A percentile compares a stretch with the other conserved stretches of the same genome.
These are phyloP conservation scores for Hanseniaspora vineae DNA, from an alignment of 805 yeast genomes.

Conservation along the genomic window DNA sequence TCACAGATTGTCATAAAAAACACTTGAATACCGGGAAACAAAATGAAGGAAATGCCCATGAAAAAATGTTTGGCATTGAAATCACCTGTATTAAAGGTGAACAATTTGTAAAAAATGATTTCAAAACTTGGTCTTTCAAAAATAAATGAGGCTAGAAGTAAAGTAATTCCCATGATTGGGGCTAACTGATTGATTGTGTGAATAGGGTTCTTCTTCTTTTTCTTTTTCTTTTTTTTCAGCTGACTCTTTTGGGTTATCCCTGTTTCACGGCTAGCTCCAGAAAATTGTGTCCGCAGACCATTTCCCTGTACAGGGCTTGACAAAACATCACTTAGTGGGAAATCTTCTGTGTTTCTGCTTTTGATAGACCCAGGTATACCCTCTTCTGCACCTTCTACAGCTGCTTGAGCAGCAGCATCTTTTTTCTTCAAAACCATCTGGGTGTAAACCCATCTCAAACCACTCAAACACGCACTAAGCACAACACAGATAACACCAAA, in stretches of 20 bases:
- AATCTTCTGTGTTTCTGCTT: too few relatives aligned
- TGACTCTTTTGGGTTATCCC: not conserved
- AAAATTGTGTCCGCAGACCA: too few relatives aligned
- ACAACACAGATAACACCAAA: constrained; percentile 68
- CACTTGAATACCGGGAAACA: constrained; percentile 78
- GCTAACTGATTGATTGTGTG: constrained; percentile 72
- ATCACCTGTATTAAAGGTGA: constrained; percentile 7
- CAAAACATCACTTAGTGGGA: too few relatives aligned
- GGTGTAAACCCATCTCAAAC: constrained; percentile 90
- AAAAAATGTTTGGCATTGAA: constrained; percentile 24
- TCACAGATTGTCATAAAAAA: constrained; percentile 85
- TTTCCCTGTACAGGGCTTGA: too few relatives aligned
- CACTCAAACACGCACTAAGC: constrained; percentile 68
- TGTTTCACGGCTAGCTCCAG: too few relatives aligned
- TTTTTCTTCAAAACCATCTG: constrained; percentile 40
- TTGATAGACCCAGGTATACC: too few relatives aligned
- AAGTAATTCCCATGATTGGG: constrained; percentile 63
- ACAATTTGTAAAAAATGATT: constrained; percentile 14
- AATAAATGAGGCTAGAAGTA: constrained; percentile 48
- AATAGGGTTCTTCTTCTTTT: constrained; percentile 49
- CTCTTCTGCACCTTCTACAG: too few relatives aligned
- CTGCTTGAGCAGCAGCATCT: constrained; percentile 24
- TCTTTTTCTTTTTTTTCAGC: constrained; percentile 9
- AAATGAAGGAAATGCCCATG: constrained; percentile 42
- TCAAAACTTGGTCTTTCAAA: constrained; percentile 47